Percentiles rank a stretch among this genome's conserved stretches.
phyloP scores from a whole-genome alignment of 495 filamentous ascomycete genomes.

The Cryomyces antarcticus region DNA sequence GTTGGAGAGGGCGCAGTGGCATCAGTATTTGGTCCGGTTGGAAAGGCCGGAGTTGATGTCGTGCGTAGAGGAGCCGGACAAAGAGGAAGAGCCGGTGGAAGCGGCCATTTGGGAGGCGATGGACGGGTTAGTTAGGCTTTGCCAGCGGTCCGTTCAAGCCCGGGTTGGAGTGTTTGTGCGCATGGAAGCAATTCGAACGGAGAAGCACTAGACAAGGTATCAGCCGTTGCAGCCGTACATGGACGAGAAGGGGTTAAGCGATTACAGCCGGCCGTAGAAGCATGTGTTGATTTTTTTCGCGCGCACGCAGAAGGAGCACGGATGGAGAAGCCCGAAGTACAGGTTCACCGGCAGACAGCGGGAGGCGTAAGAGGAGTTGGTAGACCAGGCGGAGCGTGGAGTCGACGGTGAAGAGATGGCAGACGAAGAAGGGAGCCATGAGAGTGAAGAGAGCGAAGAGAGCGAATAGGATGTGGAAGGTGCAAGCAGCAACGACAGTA shows the following conservation, averaged over 20 bases:
- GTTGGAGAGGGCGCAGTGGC: constrained; percentile 3
- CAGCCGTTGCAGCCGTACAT: background rate
- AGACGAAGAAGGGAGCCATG: background rate
- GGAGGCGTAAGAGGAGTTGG: background rate
- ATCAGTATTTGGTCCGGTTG: constrained; percentile 2
- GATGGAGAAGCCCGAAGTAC: constrained; percentile 3
- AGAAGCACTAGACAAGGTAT: background rate
- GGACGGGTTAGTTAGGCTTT: constrained; percentile 1
- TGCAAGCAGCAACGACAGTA: too few relatives aligned
- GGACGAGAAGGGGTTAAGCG: background rate
- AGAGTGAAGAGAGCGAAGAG: background rate
- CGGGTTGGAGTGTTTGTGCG: background rate
- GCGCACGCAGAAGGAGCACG: constrained; percentile 1
- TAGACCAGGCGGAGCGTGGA: background rate
- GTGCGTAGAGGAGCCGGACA: background rate
- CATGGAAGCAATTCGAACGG: background rate
- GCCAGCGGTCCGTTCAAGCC: constrained; percentile 1
- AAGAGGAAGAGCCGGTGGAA: background rate
- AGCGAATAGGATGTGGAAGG: too few relatives aligned
- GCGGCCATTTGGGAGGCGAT: constrained; percentile 4
- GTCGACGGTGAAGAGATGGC: background rate
- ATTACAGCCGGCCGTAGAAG: constrained; percentile 2
- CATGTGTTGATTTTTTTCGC: constrained; percentile 8
- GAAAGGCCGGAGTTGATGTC: constrained; percentile 1
- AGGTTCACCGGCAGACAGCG: constrained; percentile 2